Conservation (phyloP, 169 alveolate genomes). For the Cryptosporidium muris region DNA sequence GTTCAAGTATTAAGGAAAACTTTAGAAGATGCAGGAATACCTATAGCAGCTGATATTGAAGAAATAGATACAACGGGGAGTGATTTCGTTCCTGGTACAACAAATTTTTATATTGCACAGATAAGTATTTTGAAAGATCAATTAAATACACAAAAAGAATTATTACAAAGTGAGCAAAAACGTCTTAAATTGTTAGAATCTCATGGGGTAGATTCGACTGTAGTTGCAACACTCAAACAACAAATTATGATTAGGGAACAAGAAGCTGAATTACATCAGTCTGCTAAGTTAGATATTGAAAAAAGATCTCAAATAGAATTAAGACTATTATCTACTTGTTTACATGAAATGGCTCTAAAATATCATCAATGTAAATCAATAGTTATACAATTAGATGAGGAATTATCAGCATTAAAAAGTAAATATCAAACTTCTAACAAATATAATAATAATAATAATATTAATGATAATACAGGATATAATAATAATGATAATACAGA, state of each 20-base stretch:
- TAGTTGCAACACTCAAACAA: constrained; percentile 41
- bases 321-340: constrained; percentile 56
- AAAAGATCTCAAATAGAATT: constrained; percentile 56
- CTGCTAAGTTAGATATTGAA: constrained; percentile 59
- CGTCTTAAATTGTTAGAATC: constrained; percentile 65
- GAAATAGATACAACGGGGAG: not conserved
- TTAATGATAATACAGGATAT: constrained; percentile 3
- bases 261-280: constrained; percentile 50
- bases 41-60: constrained; percentile 30
- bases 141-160: constrained; percentile 47
- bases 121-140: constrained; percentile 46
- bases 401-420: constrained; percentile 47
- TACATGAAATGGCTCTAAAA: constrained; percentile 69
- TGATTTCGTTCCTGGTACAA: constrained; percentile 46
- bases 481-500: not conserved
- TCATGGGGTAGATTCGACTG: constrained; percentile 29
- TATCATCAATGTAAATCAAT: constrained; percentile 68
- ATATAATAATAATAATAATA: not conserved
- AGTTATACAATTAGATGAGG: constrained; percentile 62
- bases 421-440: constrained; percentile 46
- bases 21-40: constrained; percentile 30
- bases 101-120: constrained; percentile 41
- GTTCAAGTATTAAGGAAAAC: constrained; percentile 16
- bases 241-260: constrained; percentile 69
- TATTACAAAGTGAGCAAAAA: constrained; percentile 54